Evolutionary conservation across 2,329 filamentous ascomycete species (phyloP).

Genomic region (Talaromyces sp.): DNA sequence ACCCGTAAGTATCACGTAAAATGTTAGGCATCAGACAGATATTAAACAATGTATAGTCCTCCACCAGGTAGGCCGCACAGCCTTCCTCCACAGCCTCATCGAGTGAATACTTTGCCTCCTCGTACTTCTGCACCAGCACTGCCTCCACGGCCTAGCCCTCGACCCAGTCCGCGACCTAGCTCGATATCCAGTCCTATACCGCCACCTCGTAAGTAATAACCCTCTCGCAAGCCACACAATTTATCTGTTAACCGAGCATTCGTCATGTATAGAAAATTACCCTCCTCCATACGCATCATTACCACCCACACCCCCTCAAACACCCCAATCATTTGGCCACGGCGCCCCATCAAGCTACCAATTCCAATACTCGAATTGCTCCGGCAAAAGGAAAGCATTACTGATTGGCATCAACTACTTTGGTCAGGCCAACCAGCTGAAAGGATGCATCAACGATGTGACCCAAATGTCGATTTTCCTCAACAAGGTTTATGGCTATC

Average conservation of each 20-base stretch:
- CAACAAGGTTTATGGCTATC: slow-evolving; percentile 81
- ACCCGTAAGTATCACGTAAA: slow-evolving; percentile 20
- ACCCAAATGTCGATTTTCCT: slow-evolving; percentile 93
- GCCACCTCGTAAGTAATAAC: slow-evolving; percentile 10
- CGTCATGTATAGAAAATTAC: slow-evolving; percentile 11
- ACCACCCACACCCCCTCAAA: slow-evolving; percentile 41
- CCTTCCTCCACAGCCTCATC: slow-evolving; percentile 16
- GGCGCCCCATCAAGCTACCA: slow-evolving; percentile 77
- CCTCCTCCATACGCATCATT: slow-evolving; percentile 10
- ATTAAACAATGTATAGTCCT: slow-evolving; percentile 6
- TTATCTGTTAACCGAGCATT: neutral
- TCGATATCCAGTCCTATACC: neutral
- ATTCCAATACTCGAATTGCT: slow-evolving; percentile 93
- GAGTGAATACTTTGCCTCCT: slow-evolving; percentile 12
- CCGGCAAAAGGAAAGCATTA: slow-evolving; percentile 80
- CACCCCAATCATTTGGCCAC: slow-evolving; percentile 70
- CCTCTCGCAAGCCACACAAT: neutral
- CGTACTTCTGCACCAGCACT: slow-evolving; percentile 11
- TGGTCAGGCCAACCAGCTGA: slow-evolving; percentile 79
- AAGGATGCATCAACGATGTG: slow-evolving; percentile 95
- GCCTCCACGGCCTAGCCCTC: slow-evolving; percentile 18
- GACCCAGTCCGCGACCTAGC: neutral
- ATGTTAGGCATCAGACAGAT: neutral
- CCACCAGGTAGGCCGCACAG: slow-evolving; percentile 12
- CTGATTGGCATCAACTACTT: slow-evolving; percentile 97